These are phyloP conservation scores for Solanum stenotomum DNA, from an alignment of 257 asterid genomes.

Conservation along the genomic window DNA sequence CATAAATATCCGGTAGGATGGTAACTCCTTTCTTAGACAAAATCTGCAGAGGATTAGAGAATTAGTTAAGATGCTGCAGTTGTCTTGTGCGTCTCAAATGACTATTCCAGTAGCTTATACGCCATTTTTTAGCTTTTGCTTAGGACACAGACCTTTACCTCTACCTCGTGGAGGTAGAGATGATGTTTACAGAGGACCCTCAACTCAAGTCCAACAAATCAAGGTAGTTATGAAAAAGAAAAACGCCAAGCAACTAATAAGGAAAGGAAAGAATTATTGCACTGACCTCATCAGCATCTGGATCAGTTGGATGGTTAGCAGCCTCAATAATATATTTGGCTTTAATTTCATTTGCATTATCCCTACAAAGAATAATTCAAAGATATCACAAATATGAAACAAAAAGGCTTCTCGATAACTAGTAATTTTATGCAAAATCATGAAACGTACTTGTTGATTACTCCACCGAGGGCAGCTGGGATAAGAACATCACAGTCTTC, in stretches of 20 bases:
- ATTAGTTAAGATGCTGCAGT: not conserved
- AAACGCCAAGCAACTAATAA: not conserved
- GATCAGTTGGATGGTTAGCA: conserved; percentile 68
- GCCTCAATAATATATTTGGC: conserved; percentile 50
- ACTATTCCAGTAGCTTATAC: not conserved
- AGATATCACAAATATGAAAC: not conserved
- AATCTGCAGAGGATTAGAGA: conserved; percentile 32
- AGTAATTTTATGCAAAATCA: not conserved
- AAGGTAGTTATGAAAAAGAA: not conserved
- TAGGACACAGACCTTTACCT: not conserved
- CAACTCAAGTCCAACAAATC: not conserved
- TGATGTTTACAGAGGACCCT: not conserved
- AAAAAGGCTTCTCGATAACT: not conserved
- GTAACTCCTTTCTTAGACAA: conserved; percentile 64
- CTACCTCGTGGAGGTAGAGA: not conserved
- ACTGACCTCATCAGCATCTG: conserved; percentile 82
- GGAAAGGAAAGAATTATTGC: not conserved
- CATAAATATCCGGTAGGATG: conserved; percentile 73
- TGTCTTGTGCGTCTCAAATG: not conserved
- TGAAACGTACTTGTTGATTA: conserved; percentile 48
- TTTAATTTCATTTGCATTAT: conserved; percentile 62
- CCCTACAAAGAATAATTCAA: conserved; percentile 23
- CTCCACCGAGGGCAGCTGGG: conserved; percentile 95
- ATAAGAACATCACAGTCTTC: conserved; percentile 83
- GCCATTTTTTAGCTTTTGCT: not conserved